Evolutionary conservation across 306 rosid species (phyloP).

Genomic region (Rubus idaeus): DNA sequence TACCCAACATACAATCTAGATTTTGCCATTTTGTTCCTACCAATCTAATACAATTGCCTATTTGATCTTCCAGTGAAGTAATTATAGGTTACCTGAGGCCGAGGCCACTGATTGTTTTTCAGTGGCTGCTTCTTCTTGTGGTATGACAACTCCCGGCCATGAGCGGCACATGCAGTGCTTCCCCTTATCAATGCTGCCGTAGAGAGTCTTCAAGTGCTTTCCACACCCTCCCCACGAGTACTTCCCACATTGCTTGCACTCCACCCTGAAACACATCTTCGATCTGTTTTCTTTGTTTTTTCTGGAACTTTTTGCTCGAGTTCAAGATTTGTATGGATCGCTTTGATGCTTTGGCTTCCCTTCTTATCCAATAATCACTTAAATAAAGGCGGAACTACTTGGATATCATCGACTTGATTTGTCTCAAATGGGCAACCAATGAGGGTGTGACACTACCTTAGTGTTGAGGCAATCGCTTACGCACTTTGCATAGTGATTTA

Average conservation of each 20-base stretch:
- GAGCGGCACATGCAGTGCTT: constrained; percentile 70
- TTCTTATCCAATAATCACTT: neutral
- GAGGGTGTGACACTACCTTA: neutral
- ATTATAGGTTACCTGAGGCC: neutral
- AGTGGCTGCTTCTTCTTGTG: neutral
- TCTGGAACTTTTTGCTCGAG: neutral
- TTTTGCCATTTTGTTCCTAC: too few relatives aligned
- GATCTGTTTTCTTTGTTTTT: neutral
- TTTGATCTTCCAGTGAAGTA: neutral
- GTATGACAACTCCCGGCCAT: constrained; percentile 63
- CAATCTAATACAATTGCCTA: too few relatives aligned
- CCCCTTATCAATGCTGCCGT: constrained; percentile 52
- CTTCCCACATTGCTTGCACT: constrained; percentile 47
- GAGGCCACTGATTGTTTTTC: constrained; percentile 10
- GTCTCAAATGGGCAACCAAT: neutral
- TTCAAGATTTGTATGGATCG: neutral
- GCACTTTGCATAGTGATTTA: neutral
- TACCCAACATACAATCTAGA: too few relatives aligned
- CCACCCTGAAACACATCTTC: constrained; percentile 55
- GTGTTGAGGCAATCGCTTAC: constrained; percentile 3
- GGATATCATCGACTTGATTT: neutral
- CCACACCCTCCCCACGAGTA: constrained; percentile 65
- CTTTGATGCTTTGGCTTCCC: neutral
- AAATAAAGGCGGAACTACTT: neutral
- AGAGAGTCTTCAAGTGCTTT: constrained; percentile 38